Evolutionary conservation across 768 basidiomycete genomes (phyloP), one percentile per base, ranked within the genome.

Genomic region (Psilocybe tampanensis): DNA sequence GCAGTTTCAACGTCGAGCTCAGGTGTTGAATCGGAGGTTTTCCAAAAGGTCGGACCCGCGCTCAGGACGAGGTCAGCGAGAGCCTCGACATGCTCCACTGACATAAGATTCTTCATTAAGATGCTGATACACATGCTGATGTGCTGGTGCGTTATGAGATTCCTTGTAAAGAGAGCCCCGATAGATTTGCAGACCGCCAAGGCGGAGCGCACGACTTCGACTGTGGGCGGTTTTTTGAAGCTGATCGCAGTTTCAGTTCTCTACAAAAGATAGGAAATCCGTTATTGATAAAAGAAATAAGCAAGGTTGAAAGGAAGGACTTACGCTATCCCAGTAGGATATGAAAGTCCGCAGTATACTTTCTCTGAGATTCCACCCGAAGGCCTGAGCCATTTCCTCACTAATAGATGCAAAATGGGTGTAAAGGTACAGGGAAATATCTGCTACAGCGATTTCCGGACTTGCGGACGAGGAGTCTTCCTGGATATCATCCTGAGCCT

Each of bases 31-130:
- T 34, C 57, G 5, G 23, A 8, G 24, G 12, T 24, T 19, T 32
- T 51, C 65, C 65, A 66, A 22, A 64, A 58, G 15, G 54, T 19
- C 15, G 52, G 51, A 3, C 66, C 66, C 19, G 63, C 61, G n/a
- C 61, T 63, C 6, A 67, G 39, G 26, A 67, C 45, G 22, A 67
- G 51, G 33, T 52, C 50, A n/a, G 49, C 54, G 4, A 67, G 51
- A 6, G 61, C 66, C 24, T 66, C 62, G 3, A 62, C 33, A 44
- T 66, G 64, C 48, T 68, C 66, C 33, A 63, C 58, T n/a, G 64
- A 65, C 52, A 58, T 54, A 17, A 68, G 61, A 33, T 62, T 56
- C 32, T 60, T 58, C 33, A 68, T 51, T 23, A 68, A 50, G 19
- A 61, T 23, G 48, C 54, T 52, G 12, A 68, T 54, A 49, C 64